Evolutionary conservation across 495 filamentous ascomycete species (phyloP).

Genomic region (Daldinia loculata): DNA sequence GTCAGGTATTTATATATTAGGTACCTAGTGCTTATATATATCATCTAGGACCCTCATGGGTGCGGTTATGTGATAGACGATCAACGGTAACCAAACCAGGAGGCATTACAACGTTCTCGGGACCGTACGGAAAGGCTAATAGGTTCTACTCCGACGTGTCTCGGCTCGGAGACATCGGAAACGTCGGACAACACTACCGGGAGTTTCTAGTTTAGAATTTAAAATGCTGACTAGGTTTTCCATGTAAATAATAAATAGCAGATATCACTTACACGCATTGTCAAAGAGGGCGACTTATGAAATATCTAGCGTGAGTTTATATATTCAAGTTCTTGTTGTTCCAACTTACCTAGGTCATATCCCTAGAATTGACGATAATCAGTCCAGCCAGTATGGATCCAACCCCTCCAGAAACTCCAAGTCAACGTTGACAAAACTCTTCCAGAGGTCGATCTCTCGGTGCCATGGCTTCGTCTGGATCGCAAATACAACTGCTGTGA

Average conservation of each 20-base stretch:
- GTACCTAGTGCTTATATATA: no score
- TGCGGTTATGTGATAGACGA: no score
- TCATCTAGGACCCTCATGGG: no score
- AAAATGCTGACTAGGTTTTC: no score
- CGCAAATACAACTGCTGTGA: constrained; percentile 53
- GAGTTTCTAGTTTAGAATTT: no score
- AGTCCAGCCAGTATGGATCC: constrained; percentile 55
- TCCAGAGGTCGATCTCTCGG: constrained; percentile 62
- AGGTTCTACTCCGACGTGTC: background rate
- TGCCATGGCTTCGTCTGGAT: constrained; percentile 62
- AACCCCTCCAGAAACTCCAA: constrained; percentile 54
- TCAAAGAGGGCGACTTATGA: background rate
- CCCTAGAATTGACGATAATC: background rate
- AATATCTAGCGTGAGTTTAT: background rate
- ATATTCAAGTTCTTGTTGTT: background rate
- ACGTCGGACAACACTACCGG: constrained; percentile 15
- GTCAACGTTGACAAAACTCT: constrained; percentile 63
- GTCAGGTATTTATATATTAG: no score
- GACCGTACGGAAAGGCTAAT: background rate
- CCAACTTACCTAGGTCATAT: no score
- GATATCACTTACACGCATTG: background rate
- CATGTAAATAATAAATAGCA: background rate
- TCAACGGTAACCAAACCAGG: no score
- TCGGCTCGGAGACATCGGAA: constrained; percentile 40
- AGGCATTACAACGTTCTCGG: background rate